A percentile compares a stretch with the other conserved stretches of the same genome.
Evolutionary conservation across 2,329 filamentous ascomycete genomes (phyloP).

Genomic region (Trichoderma cornu-damae): DNA sequence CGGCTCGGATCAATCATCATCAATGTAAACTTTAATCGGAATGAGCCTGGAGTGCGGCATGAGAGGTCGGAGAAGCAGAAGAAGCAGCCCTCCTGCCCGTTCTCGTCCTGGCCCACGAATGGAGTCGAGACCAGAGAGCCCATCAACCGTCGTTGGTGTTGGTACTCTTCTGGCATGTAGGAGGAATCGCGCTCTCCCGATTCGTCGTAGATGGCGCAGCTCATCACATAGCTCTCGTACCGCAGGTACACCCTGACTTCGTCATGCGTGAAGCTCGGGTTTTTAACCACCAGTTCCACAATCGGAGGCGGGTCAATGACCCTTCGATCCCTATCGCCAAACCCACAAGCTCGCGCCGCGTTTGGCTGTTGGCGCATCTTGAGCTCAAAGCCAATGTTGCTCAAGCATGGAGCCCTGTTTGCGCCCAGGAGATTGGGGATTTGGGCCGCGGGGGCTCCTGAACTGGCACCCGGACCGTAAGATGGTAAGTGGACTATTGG

Average conservation of each 20-base stretch:
- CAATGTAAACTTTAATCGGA: constrained; percentile 67
- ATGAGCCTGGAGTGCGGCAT: constrained; percentile 71
- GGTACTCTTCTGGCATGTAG: constrained; percentile 64
- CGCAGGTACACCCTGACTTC: constrained; percentile 50
- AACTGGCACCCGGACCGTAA: neutral
- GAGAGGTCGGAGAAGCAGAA: constrained; percentile 82
- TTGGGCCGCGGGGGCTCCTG: neutral
- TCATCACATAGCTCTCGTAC: constrained; percentile 64
- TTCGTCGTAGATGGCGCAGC: constrained; percentile 71
- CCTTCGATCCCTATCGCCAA: constrained; percentile 74
- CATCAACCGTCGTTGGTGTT: constrained; percentile 71
- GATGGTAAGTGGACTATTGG: neutral
- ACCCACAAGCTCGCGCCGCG: constrained; percentile 74
- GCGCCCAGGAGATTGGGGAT: constrained; percentile 29
- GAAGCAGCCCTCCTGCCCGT: constrained; percentile 69
- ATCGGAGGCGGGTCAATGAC: constrained; percentile 83
- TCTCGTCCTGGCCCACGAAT: constrained; percentile 70
- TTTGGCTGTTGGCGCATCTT: constrained; percentile 69
- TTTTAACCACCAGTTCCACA: constrained; percentile 64
- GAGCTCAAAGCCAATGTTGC: constrained; percentile 29
- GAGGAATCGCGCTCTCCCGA: constrained; percentile 63
- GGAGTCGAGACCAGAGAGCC: constrained; percentile 72
- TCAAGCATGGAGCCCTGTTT: constrained; percentile 21
- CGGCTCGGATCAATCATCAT: constrained; percentile 62
- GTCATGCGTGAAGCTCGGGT: constrained; percentile 49